A percentile compares a stretch with the other conserved stretches of the same genome.
These are phyloP conservation scores for Dunaliella sp. DNA, from an alignment of 139 green algal genomes.

Conservation along the genomic window DNA sequence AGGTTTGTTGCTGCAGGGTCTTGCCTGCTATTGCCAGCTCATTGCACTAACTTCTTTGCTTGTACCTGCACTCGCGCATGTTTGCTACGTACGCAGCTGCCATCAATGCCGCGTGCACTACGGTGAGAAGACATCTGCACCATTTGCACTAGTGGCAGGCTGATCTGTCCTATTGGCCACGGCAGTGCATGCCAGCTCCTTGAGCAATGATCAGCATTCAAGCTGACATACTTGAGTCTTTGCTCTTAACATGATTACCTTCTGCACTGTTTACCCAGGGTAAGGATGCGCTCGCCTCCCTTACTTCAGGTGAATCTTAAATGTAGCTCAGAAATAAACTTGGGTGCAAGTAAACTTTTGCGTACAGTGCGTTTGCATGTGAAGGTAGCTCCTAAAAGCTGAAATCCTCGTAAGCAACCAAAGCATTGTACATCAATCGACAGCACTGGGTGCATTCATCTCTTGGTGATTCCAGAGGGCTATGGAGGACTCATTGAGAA, in stretches of 20 bases:
- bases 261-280: neutral
- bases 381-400: too few relatives aligned
- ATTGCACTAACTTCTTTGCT: neutral
- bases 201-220: neutral
- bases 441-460: too few relatives aligned
- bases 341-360: too few relatives aligned
- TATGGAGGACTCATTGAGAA: neutral
- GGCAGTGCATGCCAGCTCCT: neutral
- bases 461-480: too few relatives aligned
- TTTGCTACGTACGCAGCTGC: neutral
- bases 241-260: too few relatives aligned
- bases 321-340: too few relatives aligned
- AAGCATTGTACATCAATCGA: too few relatives aligned
- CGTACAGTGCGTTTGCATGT: too few relatives aligned
- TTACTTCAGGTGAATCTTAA: too few relatives aligned
- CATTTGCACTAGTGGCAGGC: neutral
- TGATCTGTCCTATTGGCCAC: neutral
- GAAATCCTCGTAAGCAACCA: too few relatives aligned
- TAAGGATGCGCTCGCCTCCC: neutral
- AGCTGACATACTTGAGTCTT: too few relatives aligned
- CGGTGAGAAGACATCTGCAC: neutral
- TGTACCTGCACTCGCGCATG: neutral
- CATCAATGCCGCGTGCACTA: neutral
- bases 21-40: neutral
- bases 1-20: neutral